phyloP scores from a whole-genome alignment of 192 early-diverging fungal species.

The Funneliformis mosseae region DNA sequence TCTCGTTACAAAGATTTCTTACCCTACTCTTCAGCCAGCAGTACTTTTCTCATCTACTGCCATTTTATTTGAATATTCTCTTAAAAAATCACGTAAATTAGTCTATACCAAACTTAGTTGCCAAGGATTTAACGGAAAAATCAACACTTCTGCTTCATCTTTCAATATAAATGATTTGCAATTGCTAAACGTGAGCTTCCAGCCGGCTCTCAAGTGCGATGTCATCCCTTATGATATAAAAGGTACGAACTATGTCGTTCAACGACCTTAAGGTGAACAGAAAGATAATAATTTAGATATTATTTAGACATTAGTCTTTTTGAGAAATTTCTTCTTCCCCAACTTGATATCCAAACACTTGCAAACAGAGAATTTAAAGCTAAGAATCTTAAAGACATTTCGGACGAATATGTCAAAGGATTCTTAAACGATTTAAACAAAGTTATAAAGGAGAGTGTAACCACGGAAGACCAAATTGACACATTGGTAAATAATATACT shows the following conservation, averaged over 20 bases:
- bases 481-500: no score
- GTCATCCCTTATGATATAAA: constrained; percentile 3
- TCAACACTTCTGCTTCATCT: neutral
- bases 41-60: constrained; percentile 17
- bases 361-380: neutral
- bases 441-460: neutral
- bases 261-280: neutral
- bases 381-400: neutral
- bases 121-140: neutral
- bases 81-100: neutral
- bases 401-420: neutral
- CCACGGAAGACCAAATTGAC: no score
- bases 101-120: neutral
- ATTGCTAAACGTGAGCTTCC: constrained; percentile 20
- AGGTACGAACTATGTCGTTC: constrained; percentile 12
- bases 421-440: neutral
- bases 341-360: constrained; percentile 23
- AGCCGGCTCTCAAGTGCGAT: neutral
- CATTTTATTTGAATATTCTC: neutral
- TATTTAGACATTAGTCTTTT: constrained; percentile 17
- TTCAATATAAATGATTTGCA: constrained; percentile 22
- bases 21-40: neutral
- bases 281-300: constrained; percentile 29
- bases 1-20: constrained; percentile 14
- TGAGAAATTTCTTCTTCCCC: constrained; percentile 27